Evolutionary conservation across 495 filamentous ascomycete genomes (phyloP).

Genomic region (Astrothelium subdiscretum): DNA sequence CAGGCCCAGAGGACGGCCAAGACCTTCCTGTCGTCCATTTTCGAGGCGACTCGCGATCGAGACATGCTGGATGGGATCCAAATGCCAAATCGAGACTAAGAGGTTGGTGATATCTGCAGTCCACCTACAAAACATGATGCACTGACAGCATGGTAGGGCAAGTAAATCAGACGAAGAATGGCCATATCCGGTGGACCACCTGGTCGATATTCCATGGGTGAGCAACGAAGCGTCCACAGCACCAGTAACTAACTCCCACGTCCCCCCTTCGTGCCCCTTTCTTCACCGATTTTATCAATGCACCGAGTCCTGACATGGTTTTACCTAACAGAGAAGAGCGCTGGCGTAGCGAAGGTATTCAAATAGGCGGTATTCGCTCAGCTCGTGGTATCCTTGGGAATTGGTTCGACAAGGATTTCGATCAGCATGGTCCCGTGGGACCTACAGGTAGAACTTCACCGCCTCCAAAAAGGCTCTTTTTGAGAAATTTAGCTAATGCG

Average conservation of each 20-base stretch:
- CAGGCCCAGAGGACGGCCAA: conserved; percentile 39
- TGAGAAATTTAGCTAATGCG: not conserved
- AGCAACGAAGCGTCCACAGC: too few relatives aligned
- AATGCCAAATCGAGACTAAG: conserved; percentile 44
- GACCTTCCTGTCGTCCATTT: conserved; percentile 48
- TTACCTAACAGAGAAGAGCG: conserved; percentile 33
- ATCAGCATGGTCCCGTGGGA: conserved; percentile 48
- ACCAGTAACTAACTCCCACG: too few relatives aligned
- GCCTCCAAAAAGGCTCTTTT: not conserved
- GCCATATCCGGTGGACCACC: conserved; percentile 56
- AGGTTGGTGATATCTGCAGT: conserved; percentile 19
- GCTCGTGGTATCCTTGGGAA: conserved; percentile 49
- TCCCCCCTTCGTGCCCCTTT: too few relatives aligned
- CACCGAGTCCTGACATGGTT: conserved; percentile 9
- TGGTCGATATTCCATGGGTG: conserved; percentile 45
- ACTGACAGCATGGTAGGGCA: conserved; percentile 29
- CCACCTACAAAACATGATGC: not conserved
- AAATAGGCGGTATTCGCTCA: conserved; percentile 47
- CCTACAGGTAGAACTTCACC: conserved; percentile 32
- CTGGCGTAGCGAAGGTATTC: conserved; percentile 56
- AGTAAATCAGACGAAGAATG: conserved; percentile 45
- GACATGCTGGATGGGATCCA: conserved; percentile 46
- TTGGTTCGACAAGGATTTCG: conserved; percentile 58
- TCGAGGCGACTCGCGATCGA: conserved; percentile 39
- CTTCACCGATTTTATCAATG: too few relatives aligned